A percentile compares a stretch with the other conserved stretches of the same genome.
These are phyloP conservation scores for Skeletonema menzelii DNA, from an alignment of 108 stramenopile genomes.

Conservation along the genomic window DNA sequence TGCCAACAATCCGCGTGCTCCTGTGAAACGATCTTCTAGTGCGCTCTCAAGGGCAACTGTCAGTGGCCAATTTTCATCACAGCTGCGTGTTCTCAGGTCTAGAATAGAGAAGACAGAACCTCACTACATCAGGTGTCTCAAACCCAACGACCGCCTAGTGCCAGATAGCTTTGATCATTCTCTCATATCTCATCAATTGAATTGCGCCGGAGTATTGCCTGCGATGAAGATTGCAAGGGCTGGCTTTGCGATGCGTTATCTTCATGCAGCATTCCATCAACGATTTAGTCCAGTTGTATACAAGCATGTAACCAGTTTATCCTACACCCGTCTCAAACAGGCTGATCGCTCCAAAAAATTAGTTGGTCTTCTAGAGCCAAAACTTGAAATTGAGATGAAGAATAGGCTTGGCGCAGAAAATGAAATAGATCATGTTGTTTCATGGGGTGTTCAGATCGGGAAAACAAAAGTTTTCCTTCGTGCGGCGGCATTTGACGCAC, in stretches of 20 bases:
- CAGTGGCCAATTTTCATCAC: constrained; percentile 87
- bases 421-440: constrained; percentile 56
- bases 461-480: constrained; percentile 90
- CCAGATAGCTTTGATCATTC: constrained; percentile 73
- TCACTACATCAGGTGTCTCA: constrained; percentile 99
- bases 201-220: constrained; percentile 97
- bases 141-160: constrained; percentile 94
- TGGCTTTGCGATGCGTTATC: constrained; percentile 95
- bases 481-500: constrained; percentile 67
- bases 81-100: constrained; percentile 82
- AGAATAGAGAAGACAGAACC: constrained; percentile 92
- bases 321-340: constrained; percentile 35
- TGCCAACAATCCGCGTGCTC: neutral
- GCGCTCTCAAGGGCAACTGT: constrained; percentile 59
- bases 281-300: constrained; percentile 70
- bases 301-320: constrained; percentile 24
- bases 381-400: constrained; percentile 35
- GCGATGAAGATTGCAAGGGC: constrained; percentile 97
- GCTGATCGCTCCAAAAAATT: constrained; percentile 24
- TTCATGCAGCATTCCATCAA: constrained; percentile 82
- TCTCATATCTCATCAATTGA: constrained; percentile 90
- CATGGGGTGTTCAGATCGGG: constrained; percentile 88
- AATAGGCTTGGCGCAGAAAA: constrained; percentile 27
- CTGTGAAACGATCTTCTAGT: constrained; percentile 57
- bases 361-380: constrained; percentile 59